Percentiles rank a stretch among this genome's conserved stretches.
Evolutionary conservation across 2,329 filamentous ascomycete genomes (phyloP).

Genomic region (Tetracladium maxilliforme): DNA sequence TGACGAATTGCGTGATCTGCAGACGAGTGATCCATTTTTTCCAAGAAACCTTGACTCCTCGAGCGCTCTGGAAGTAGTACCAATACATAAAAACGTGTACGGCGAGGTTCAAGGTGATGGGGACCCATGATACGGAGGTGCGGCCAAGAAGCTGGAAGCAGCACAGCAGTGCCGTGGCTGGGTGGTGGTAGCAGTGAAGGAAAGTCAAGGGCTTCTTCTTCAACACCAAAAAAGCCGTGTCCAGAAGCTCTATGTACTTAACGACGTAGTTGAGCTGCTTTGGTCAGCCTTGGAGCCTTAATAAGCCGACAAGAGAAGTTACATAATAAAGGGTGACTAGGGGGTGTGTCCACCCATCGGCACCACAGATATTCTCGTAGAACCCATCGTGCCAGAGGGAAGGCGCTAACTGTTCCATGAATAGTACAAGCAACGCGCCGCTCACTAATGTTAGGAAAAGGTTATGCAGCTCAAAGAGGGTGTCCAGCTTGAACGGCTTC

Average conservation of each 20-base stretch:
- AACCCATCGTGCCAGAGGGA: slow-evolving; percentile 1
- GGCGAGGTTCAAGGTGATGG: slow-evolving; percentile 12
- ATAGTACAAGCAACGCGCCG: slow-evolving; percentile 2
- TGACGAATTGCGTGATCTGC: slow-evolving; percentile 13
- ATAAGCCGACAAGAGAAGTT: not conserved
- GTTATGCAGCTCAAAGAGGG: slow-evolving; percentile 3
- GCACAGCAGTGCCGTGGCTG: slow-evolving; percentile 12
- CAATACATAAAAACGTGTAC: slow-evolving; percentile 15
- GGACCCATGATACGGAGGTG: slow-evolving; percentile 13
- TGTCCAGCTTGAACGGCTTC: slow-evolving; percentile 2
- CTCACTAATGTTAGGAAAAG: slow-evolving; percentile 3
- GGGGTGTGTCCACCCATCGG: slow-evolving; percentile 1
- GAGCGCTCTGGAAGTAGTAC: slow-evolving; percentile 14
- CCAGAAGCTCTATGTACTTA: slow-evolving; percentile 13
- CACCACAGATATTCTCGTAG: slow-evolving; percentile 1
- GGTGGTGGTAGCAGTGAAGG: slow-evolving; percentile 14
- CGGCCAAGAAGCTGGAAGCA: slow-evolving; percentile 11
- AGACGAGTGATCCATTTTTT: slow-evolving; percentile 13
- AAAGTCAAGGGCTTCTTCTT: slow-evolving; percentile 15
- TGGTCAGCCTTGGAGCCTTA: not conserved
- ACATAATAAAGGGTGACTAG: slow-evolving; percentile 3
- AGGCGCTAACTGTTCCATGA: slow-evolving; percentile 4
- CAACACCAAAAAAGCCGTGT: slow-evolving; percentile 12
- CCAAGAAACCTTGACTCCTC: slow-evolving; percentile 11
- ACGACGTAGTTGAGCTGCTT: slow-evolving; percentile 12